A percentile compares a stretch with the other conserved stretches of the same genome.
These are phyloP conservation scores for Kluyveromyces siamensis DNA, from an alignment of 805 yeast species.

Conservation along the genomic window DNA sequence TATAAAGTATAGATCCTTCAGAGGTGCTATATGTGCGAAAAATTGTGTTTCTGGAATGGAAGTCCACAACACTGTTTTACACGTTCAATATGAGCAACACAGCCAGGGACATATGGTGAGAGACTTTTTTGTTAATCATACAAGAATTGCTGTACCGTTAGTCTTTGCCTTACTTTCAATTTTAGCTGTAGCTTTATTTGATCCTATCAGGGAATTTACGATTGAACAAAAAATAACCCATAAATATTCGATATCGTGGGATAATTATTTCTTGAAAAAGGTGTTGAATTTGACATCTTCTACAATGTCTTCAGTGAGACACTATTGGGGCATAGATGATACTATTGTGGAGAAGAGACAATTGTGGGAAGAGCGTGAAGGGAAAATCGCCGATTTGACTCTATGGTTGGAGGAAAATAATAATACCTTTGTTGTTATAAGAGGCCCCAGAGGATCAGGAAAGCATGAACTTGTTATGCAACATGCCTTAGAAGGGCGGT, in stretches of 20 bases:
- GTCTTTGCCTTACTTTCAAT: slow-evolving; percentile 72
- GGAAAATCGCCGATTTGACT: slow-evolving; percentile 56
- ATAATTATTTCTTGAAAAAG: slow-evolving; percentile 30
- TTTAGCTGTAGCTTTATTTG: slow-evolving; percentile 77
- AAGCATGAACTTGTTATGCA: slow-evolving; percentile 70
- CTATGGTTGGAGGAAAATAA: slow-evolving; percentile 82
- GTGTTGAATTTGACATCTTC: slow-evolving; percentile 31
- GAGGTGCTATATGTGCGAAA: slow-evolving; percentile 77
- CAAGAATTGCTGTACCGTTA: slow-evolving; percentile 74
- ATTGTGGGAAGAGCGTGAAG: slow-evolving; percentile 66
- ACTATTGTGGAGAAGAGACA: slow-evolving; percentile 17
- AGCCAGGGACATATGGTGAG: slow-evolving; percentile 42
- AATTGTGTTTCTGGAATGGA: slow-evolving; percentile 81
- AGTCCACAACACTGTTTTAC: slow-evolving; percentile 56
- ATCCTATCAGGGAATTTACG: slow-evolving; percentile 81
- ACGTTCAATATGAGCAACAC: slow-evolving; percentile 62
- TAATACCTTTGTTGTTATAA: slow-evolving; percentile 81
- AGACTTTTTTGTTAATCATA: slow-evolving; percentile 61
- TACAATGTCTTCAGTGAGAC: slow-evolving; percentile 31
- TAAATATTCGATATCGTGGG: slow-evolving; percentile 42
- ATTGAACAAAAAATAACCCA: slow-evolving; percentile 65
- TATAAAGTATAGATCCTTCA: slow-evolving; percentile 45
- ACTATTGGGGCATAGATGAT: slow-evolving; percentile 28
- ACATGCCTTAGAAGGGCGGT: slow-evolving; percentile 51
- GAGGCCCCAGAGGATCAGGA: slow-evolving; percentile 96